phyloP scores from a whole-genome alignment of 2,329 filamentous ascomycete species.

The Sphaerulina populicola region DNA sequence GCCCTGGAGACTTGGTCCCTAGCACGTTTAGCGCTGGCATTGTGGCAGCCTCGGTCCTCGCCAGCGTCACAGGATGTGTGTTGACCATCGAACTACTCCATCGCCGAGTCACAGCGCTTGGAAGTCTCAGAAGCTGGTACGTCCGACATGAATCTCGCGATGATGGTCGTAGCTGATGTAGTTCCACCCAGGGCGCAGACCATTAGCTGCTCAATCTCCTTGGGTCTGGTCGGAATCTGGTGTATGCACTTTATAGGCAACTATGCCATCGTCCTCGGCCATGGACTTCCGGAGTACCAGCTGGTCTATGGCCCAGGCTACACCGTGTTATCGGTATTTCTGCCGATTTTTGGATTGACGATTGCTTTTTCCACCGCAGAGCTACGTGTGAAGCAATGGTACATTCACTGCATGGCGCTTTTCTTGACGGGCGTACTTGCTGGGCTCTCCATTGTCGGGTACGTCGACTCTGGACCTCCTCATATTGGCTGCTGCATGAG shows the following conservation, averaged over 20 bases:
- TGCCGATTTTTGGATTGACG: conserved; percentile 67
- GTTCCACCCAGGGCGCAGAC: conserved; percentile 33
- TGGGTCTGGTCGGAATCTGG: conserved; percentile 45
- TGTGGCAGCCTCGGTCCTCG: conserved; percentile 58
- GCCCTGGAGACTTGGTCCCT: conserved; percentile 21
- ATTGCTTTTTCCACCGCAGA: conserved; percentile 63
- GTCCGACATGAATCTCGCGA: conserved; percentile 1
- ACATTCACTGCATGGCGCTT: conserved; percentile 31
- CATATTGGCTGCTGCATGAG: background rate
- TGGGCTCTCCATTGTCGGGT: conserved; percentile 61
- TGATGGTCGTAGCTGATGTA: conserved; percentile 2
- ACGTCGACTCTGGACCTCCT: background rate
- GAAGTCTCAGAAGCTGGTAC: conserved; percentile 29
- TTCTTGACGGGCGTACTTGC: conserved; percentile 58
- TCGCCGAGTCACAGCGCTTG: conserved; percentile 36
- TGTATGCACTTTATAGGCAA: conserved; percentile 75
- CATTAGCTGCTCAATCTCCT: conserved; percentile 36
- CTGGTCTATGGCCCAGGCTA: conserved; percentile 65
- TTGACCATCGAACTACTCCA: conserved; percentile 78
- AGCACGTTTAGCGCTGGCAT: conserved; percentile 49
- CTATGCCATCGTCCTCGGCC: conserved; percentile 61
- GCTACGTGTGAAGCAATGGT: conserved; percentile 28
- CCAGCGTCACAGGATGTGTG: conserved; percentile 66
- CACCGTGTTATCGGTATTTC: conserved; percentile 69
- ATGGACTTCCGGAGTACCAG: conserved; percentile 52